Percentiles rank a stretch among this genome's conserved stretches.
phyloP scores from a whole-genome alignment of 257 asterid genomes.

The Scutellaria barbata region DNA sequence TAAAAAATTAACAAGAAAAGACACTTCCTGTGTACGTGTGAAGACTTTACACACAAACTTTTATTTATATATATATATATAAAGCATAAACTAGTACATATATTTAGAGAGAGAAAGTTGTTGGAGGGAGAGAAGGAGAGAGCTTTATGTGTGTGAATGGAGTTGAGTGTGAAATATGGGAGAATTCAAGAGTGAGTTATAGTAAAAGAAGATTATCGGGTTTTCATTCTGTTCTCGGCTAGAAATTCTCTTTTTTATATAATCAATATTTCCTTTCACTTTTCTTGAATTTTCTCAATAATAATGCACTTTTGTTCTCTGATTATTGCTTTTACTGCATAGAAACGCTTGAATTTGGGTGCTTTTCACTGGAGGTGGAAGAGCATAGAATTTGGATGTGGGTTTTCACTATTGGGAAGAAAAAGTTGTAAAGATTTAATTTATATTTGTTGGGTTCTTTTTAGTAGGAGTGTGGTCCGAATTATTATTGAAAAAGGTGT shows the following conservation, averaged over 20 bases:
- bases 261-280: constrained; percentile 2
- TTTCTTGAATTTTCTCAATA: constrained; percentile 20
- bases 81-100: constrained; percentile 12
- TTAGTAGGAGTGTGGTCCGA: constrained; percentile 24
- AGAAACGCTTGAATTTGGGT: constrained; percentile 20
- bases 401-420: constrained; percentile 36
- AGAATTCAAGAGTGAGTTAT: constrained; percentile 36
- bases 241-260: background rate
- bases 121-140: constrained; percentile 33
- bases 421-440: constrained; percentile 30
- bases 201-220: constrained; percentile 32
- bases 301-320: constrained; percentile 11
- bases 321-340: constrained; percentile 11
- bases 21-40: constrained; percentile 52
- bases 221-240: constrained; percentile 30
- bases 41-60: constrained; percentile 33
- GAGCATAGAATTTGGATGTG: constrained; percentile 31
- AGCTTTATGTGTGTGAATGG: constrained; percentile 45
- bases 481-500: constrained; percentile 6
- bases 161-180: constrained; percentile 41
- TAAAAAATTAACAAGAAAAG: constrained; percentile 18
- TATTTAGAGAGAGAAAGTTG: constrained; percentile 35
- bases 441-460: constrained; percentile 21
- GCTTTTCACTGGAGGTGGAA: too few species aligned
- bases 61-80: background rate